Evolutionary conservation across 2,329 filamentous ascomycete species (phyloP).

Genomic region (Fusarium sp.): DNA sequence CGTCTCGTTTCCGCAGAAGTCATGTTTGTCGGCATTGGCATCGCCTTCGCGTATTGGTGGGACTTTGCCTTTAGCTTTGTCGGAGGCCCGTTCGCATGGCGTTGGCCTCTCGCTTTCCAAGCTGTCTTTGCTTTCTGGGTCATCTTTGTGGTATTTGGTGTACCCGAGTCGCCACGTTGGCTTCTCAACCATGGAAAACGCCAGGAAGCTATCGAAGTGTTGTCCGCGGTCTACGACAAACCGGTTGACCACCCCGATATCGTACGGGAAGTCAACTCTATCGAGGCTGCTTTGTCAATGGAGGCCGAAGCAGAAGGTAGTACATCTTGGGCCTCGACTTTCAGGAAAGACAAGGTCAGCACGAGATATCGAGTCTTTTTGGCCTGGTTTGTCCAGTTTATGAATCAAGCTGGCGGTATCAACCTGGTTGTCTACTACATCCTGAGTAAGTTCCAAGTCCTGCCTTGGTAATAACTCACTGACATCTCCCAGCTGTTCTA

Average conservation of each 20-base stretch:
- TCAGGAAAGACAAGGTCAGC: conserved; percentile 35
- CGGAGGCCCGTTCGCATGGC: conserved; percentile 46
- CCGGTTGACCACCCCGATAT: conserved; percentile 50
- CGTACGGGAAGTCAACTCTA: conserved; percentile 53
- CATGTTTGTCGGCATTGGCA: conserved; percentile 56
- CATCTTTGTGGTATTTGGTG: conserved; percentile 53
- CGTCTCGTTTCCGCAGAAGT: conserved; percentile 65
- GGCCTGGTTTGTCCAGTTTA: conserved; percentile 41
- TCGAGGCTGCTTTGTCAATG: conserved; percentile 58
- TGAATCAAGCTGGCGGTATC: conserved; percentile 62
- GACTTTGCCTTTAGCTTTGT: conserved; percentile 53
- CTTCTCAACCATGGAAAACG: conserved; percentile 54
- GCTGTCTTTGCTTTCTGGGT: conserved; percentile 54
- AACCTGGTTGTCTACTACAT: conserved; percentile 60
- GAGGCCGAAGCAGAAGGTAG: conserved; percentile 50
- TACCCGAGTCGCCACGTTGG: conserved; percentile 59
- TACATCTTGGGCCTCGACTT: conserved; percentile 57
- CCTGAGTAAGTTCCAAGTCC: conserved; percentile 38
- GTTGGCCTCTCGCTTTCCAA: conserved; percentile 50
- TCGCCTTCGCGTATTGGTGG: conserved; percentile 60
- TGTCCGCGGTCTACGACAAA: conserved; percentile 58
- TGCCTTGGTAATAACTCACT: accelerated
- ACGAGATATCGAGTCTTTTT: conserved; percentile 35
- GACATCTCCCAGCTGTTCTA: conserved; percentile 32
- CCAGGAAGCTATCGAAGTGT: conserved; percentile 54